These are phyloP conservation scores for Leptographium radiaticola DNA, from an alignment of 2,329 filamentous ascomycete species.

Conservation along the genomic window DNA sequence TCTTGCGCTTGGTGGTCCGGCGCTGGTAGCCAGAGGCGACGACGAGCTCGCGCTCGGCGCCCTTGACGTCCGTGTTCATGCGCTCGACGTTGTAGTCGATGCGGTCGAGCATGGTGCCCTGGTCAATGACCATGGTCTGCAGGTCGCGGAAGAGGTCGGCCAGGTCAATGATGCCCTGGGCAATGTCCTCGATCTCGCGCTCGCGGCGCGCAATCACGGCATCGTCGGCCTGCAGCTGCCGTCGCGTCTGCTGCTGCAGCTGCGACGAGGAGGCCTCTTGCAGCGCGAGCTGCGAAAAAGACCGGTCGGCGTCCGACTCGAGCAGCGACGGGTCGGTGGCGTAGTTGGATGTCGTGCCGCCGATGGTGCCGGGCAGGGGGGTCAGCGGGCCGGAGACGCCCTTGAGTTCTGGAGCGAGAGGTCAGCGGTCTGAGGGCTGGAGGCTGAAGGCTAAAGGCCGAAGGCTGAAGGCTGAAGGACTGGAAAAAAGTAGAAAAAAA, in stretches of 20 bases:
- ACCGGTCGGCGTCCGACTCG: slow-evolving; percentile 88
- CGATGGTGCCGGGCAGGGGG: slow-evolving; percentile 1
- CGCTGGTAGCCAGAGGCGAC: slow-evolving; percentile 83
- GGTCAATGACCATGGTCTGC: slow-evolving; percentile 88
- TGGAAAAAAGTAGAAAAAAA: too few relatives aligned
- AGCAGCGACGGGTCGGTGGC: slow-evolving; percentile 70
- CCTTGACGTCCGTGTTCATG: slow-evolving; percentile 89
- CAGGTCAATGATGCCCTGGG: slow-evolving; percentile 93
- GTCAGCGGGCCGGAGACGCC: slow-evolving; percentile 41
- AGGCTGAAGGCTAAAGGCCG: too few relatives aligned
- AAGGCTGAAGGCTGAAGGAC: too few relatives aligned
- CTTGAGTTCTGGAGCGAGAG: slow-evolving; percentile 48
- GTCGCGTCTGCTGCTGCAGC: slow-evolving; percentile 45
- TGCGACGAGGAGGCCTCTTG: slow-evolving; percentile 61
- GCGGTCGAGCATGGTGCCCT: slow-evolving; percentile 81
- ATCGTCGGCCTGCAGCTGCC: slow-evolving; percentile 62
- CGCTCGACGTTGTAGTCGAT: slow-evolving; percentile 97
- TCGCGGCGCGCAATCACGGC: slow-evolving; percentile 80
- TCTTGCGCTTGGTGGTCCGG: slow-evolving; percentile 78
- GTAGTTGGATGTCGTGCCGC: slow-evolving; percentile 16
- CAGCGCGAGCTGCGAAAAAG: slow-evolving; percentile 79
- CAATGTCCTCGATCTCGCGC: slow-evolving; percentile 93
- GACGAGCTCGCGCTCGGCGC: slow-evolving; percentile 80
- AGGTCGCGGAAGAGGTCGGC: slow-evolving; percentile 94
- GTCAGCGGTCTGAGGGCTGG: too few relatives aligned